phyloP scores from a whole-genome alignment of 148 eudicot species.

The Mesembryanthemum crystallinum region DNA sequence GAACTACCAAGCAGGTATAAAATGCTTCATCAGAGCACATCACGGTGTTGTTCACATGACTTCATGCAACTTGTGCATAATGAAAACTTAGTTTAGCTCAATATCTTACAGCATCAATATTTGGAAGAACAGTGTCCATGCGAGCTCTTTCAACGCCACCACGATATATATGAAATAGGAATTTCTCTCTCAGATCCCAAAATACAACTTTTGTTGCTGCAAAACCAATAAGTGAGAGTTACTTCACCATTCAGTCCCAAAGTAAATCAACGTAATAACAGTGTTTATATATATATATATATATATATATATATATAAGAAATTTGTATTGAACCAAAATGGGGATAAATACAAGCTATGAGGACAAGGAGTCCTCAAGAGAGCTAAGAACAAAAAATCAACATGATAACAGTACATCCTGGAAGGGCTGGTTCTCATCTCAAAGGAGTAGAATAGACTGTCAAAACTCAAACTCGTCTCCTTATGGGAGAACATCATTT shows the following conservation, averaged over 20 bases:
- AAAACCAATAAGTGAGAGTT: slow-evolving; percentile 12
- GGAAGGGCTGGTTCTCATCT: neutral
- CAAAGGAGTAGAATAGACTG: neutral
- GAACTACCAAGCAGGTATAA: neutral
- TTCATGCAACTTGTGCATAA: neutral
- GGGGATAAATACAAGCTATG: too few species aligned
- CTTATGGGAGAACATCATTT: neutral
- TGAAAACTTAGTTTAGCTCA: neutral
- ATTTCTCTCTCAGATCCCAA: slow-evolving; percentile 80
- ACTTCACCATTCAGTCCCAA: neutral
- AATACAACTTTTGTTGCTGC: slow-evolving; percentile 73
- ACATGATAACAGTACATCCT: neutral
- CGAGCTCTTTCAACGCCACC: slow-evolving; percentile 79
- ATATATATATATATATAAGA: too few species aligned
- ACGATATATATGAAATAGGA: slow-evolving; percentile 55
- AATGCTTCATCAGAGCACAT: neutral
- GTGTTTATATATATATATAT: too few species aligned
- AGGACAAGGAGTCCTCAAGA: too few species aligned
- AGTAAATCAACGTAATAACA: neutral
- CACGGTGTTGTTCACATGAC: neutral
- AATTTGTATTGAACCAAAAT: too few species aligned
- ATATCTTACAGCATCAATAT: slow-evolving; percentile 68
- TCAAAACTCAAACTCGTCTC: slow-evolving; percentile 1
- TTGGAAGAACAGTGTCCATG: slow-evolving; percentile 70
- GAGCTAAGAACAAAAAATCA: too few species aligned